Evolutionary conservation across 371 early-diverging fungal species (phyloP).

Genomic region (Funneliformis caledonium): DNA sequence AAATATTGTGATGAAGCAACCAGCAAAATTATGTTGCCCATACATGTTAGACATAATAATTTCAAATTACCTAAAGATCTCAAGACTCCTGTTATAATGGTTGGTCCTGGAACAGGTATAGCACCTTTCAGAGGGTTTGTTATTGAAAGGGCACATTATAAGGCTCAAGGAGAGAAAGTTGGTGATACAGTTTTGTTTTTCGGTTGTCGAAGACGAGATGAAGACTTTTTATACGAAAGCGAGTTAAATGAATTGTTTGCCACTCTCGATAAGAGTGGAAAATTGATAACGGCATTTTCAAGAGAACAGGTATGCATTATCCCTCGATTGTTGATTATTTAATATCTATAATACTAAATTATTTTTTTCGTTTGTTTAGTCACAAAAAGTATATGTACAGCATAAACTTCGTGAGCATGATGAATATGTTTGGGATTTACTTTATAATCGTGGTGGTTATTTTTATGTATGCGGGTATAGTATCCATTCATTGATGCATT

Average conservation of each 20-base stretch:
- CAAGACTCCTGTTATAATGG: conserved; percentile 67
- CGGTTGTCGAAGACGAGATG: conserved; percentile 84
- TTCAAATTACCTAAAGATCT: conserved; percentile 66
- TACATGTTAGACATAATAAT: conserved; percentile 51
- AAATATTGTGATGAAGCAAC: conserved; percentile 1
- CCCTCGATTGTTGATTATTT: not conserved
- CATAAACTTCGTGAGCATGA: conserved; percentile 71
- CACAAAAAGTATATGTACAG: conserved; percentile 89
- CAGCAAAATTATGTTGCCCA: conserved; percentile 31
- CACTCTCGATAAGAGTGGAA: conserved; percentile 51
- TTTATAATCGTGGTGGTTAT: conserved; percentile 73
- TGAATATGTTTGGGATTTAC: conserved; percentile 72
- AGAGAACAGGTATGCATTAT: conserved; percentile 59
- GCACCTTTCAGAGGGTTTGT: conserved; percentile 89
- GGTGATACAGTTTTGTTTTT: conserved; percentile 91
- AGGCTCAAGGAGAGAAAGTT: conserved; percentile 58
- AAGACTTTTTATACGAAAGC: conserved; percentile 88
- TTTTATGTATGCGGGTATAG: conserved; percentile 38
- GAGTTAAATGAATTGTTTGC: conserved; percentile 76
- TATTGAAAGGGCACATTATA: conserved; percentile 63
- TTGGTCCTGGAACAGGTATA: conserved; percentile 91
- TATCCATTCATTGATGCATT: not conserved
- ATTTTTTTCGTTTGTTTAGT: conserved; percentile 18
- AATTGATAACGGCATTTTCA: conserved; percentile 86
- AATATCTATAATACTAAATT: conserved; percentile 23